phyloP scores from a whole-genome alignment of 805 yeast genomes.

The Candida xyloterini region DNA sequence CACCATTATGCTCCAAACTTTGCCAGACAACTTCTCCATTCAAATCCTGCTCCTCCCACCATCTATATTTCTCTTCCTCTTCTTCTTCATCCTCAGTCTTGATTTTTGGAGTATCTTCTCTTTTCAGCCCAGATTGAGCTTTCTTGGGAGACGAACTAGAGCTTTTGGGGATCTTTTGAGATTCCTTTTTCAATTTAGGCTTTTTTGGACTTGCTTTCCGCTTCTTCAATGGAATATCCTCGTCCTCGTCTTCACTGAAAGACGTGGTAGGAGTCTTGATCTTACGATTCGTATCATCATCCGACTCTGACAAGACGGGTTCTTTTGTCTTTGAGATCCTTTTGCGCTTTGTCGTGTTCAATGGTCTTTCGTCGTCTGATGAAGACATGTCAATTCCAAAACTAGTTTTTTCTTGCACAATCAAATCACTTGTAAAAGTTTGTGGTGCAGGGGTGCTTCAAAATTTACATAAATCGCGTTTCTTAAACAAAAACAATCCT shows the following conservation, averaged over 20 bases:
- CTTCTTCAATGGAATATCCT: slow-evolving; percentile 15
- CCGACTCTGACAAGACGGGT: slow-evolving; percentile 11
- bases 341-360: slow-evolving; percentile 8
- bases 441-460: slow-evolving; percentile 4
- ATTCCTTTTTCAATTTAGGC: slow-evolving; percentile 16
- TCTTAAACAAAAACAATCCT: slow-evolving; percentile 5
- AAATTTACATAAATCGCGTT: slow-evolving; percentile 5
- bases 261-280: slow-evolving; percentile 18
- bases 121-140: slow-evolving; percentile 7
- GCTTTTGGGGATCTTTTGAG: background rate
- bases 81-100: slow-evolving; percentile 38
- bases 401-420: slow-evolving; percentile 2
- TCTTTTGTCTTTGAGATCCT: slow-evolving; percentile 1
- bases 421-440: background rate
- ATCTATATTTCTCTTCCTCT: slow-evolving; percentile 59
- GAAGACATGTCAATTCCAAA: slow-evolving; percentile 15
- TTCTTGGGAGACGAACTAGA: slow-evolving; percentile 1
- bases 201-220: slow-evolving; percentile 7
- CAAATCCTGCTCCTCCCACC: slow-evolving; percentile 81
- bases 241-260: slow-evolving; percentile 20
- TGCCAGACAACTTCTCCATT: slow-evolving; percentile 85
- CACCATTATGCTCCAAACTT: slow-evolving; percentile 83
- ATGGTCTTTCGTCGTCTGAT: slow-evolving; percentile 21
- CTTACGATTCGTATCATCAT: slow-evolving; percentile 5
- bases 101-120: slow-evolving; percentile 18